These are phyloP conservation scores for Cucurbita moschata DNA, from an alignment of 306 rosid species.

Conservation along the genomic window DNA sequence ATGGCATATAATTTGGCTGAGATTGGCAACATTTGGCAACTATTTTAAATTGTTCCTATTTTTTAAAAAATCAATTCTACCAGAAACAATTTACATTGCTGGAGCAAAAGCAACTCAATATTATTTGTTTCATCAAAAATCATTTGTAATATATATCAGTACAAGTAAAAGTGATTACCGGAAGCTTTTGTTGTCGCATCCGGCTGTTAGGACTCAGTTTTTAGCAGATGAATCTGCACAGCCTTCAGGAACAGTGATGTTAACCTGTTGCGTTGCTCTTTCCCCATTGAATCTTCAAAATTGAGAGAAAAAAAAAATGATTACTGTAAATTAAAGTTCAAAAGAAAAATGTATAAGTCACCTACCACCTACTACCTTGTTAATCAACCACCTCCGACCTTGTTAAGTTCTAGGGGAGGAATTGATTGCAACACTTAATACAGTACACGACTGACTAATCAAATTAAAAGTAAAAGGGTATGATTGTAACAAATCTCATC, in stretches of 20 bases:
- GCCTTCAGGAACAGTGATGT: constrained; percentile 32
- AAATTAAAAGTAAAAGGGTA: too few species aligned
- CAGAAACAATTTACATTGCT: background rate
- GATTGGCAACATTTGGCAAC: background rate
- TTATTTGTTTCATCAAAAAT: background rate
- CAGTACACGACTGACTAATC: too few species aligned
- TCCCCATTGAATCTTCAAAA: constrained; percentile 17
- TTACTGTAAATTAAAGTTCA: background rate
- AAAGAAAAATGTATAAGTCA: background rate
- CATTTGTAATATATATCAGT: background rate
- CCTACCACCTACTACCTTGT: background rate
- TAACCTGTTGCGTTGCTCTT: constrained; percentile 28
- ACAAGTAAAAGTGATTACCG: constrained; percentile 5
- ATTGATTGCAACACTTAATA: too few species aligned
- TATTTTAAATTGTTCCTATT: too few species aligned
- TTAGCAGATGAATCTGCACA: constrained; percentile 23
- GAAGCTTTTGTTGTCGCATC: constrained; percentile 27
- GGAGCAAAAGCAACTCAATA: background rate
- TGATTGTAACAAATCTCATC: too few species aligned
- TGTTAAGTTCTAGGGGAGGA: too few species aligned
- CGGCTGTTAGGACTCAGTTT: constrained; percentile 30
- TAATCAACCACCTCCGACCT: too few species aligned
- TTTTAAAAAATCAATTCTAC: too few species aligned
- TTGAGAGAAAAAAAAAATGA: background rate
- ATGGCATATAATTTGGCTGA: background rate